These are phyloP conservation scores for Tetrahymena thermophila DNA, from an alignment of 73 alveolate genomes.

Conservation along the genomic window DNA sequence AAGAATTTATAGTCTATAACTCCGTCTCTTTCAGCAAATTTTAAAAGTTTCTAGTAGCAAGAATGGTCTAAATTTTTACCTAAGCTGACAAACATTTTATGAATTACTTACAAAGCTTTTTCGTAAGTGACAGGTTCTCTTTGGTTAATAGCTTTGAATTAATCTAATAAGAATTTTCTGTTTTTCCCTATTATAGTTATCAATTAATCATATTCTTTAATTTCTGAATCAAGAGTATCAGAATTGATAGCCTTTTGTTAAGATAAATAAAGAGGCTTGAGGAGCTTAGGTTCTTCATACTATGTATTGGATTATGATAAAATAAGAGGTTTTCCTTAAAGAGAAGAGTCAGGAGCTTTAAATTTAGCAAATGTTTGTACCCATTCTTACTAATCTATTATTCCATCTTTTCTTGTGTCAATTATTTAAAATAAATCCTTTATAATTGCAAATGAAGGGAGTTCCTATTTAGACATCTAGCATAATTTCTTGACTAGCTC, in stretches of 20 bases:
- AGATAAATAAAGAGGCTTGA: background rate
- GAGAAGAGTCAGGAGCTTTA: background rate
- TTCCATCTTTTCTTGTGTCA: conserved; percentile 46
- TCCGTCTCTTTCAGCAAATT: background rate
- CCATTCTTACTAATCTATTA: conserved; percentile 41
- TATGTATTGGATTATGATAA: background rate
- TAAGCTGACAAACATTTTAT: background rate
- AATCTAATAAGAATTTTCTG: background rate
- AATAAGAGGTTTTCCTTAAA: background rate
- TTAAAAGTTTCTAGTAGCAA: background rate
- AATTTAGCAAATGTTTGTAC: conserved; percentile 15
- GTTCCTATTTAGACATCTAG: background rate
- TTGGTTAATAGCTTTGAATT: conserved; percentile 2
- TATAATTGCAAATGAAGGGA: conserved; percentile 33
- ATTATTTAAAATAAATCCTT: conserved; percentile 42
- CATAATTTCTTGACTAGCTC: conserved; percentile 14
- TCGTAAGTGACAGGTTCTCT: background rate
- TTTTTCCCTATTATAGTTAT: conserved; percentile 13
- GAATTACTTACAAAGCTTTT: background rate
- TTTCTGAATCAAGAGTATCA: background rate
- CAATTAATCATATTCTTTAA: conserved; percentile 11
- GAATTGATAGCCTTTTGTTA: background rate
- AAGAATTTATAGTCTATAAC: background rate
- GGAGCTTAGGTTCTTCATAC: background rate
- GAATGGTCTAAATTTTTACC: background rate